Conservation (phyloP, 2,329 filamentous ascomycete genomes). For the Didymosphaeria variabile region DNA sequence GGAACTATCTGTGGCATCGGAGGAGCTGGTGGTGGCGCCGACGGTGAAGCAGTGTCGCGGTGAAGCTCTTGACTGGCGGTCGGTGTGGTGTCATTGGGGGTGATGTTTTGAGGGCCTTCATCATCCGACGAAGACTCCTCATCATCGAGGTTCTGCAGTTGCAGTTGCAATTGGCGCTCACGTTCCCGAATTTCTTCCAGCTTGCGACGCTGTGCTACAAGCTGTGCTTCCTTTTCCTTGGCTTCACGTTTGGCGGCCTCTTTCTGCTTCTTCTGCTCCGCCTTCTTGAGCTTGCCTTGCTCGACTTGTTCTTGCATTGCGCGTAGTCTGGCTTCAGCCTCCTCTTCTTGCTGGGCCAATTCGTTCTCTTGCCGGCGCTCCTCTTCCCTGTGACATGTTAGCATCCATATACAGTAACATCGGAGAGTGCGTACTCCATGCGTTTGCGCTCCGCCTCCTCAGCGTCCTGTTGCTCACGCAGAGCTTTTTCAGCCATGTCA, state of each 20-base stretch:
- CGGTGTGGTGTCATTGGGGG: conserved; percentile 67
- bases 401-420: conserved; percentile 3
- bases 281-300: conserved; percentile 92
- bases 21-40: conserved; percentile 60
- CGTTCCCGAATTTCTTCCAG: conserved; percentile 90
- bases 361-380: conserved; percentile 81
- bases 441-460: conserved; percentile 77
- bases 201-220: conserved; percentile 87
- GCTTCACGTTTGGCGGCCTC: conserved; percentile 87
- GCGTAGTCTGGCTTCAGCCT: conserved; percentile 81
- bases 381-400: conserved; percentile 67
- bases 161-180: conserved; percentile 86
- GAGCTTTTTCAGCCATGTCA: conserved; percentile 61
- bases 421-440: conserved; percentile 76
- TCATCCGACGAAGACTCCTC: conserved; percentile 77
- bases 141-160: conserved; percentile 81
- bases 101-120: conserved; percentile 76
- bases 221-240: conserved; percentile 85
- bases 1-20: conserved; percentile 47
- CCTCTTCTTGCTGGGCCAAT: conserved; percentile 79
- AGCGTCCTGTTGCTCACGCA: conserved; percentile 75
- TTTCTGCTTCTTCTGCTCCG: conserved; percentile 92
- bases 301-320: conserved; percentile 93
- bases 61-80: conserved; percentile 65
- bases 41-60: conserved; percentile 50